These are phyloP conservation scores for Erysiphe neolycopersici DNA, from an alignment of 2,329 filamentous ascomycete species.

Conservation along the genomic window DNA sequence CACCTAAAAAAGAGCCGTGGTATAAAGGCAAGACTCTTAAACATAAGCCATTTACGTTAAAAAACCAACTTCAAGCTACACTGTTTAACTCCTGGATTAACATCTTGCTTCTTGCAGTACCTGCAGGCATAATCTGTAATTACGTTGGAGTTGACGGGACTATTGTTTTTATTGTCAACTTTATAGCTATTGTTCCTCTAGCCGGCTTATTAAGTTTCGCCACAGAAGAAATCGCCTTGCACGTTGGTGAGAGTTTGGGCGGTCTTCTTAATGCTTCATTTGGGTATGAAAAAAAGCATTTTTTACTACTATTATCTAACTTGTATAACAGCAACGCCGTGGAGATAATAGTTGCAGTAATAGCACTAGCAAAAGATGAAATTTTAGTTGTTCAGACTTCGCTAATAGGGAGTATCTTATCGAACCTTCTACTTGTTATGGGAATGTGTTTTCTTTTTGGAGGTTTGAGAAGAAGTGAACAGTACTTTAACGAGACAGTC, in stretches of 20 bases:
- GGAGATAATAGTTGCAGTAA: slow-evolving; percentile 68
- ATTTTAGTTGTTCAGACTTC: slow-evolving; percentile 76
- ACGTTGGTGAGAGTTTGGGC: slow-evolving; percentile 62
- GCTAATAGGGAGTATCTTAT: slow-evolving; percentile 72
- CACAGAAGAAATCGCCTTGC: slow-evolving; percentile 68
- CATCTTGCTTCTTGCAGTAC: slow-evolving; percentile 49
- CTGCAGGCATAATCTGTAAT: slow-evolving; percentile 51
- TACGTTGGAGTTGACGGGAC: slow-evolving; percentile 32
- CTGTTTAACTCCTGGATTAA: slow-evolving; percentile 73
- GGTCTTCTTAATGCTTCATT: slow-evolving; percentile 79
- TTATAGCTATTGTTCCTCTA: slow-evolving; percentile 74
- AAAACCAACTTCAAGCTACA: slow-evolving; percentile 45
- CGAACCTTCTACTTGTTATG: slow-evolving; percentile 67
- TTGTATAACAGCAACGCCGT: slow-evolving; percentile 40
- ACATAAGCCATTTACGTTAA: slow-evolving; percentile 24
- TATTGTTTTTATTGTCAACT: slow-evolving; percentile 66
- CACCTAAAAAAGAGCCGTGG: slow-evolving; percentile 9
- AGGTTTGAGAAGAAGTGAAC: slow-evolving; percentile 42
- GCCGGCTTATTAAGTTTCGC: slow-evolving; percentile 69
- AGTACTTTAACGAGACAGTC: slow-evolving; percentile 78
- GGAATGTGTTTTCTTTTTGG: slow-evolving; percentile 81
- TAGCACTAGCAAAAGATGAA: slow-evolving; percentile 42
- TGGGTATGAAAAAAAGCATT: slow-evolving; percentile 24
- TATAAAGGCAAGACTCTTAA: slow-evolving; percentile 17
- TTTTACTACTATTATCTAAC: slow-evolving; percentile 2